Base-by-base conservation (phyloP, 2,329 filamentous ascomycete species). In the Tolypocladium tropicale region DNA sequence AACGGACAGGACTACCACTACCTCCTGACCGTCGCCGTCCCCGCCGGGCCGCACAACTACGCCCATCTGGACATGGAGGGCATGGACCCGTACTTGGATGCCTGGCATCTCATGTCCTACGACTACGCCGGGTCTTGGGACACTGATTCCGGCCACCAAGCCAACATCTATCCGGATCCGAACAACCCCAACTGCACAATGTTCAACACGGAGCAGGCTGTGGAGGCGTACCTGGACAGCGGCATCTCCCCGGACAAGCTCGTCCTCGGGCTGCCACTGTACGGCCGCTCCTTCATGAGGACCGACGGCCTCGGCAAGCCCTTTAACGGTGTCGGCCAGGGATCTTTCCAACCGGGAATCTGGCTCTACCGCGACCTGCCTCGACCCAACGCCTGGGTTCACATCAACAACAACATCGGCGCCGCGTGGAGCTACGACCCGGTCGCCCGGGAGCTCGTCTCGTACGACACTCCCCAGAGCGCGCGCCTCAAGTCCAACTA, bases 321-420 rank as follows among this genome's bases (percentile, higher is more conserved):
- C 0, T 94, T 79, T 71, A 74, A 64, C 6, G 86, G 88, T 12
- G 72, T 86, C 16, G 89, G 88, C 0, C 67, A 74, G 21, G 87
- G 86, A 0, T 67, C 72, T 11, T 62, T 68, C 51, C 81, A 88
- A 67, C 67, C 77, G 2, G 88, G 88, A 2, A 74, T 89, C 3
- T 90, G 84, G 80, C 82, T 88, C 59, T 92, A 87, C 75, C 88
- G 86, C 67, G 82, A 79, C 6, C 76, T 95, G 18, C 89, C 89
- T 0, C 76, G 76, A 1, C 66, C 77, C 0, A 84, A 82, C 0
- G 80, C 86, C 0, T 66, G 66, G 16, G 83, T 85, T 62, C 57
- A 74, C 25, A 76, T 80, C 53, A 84, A 91, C 64, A 64, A 73
- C 4, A 73, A 76, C 28, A 77, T 80, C 49, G 76, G 81, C 51